Evolutionary conservation across 768 basidiomycete genomes (phyloP).

Genomic region (Trametes sanguinea): DNA sequence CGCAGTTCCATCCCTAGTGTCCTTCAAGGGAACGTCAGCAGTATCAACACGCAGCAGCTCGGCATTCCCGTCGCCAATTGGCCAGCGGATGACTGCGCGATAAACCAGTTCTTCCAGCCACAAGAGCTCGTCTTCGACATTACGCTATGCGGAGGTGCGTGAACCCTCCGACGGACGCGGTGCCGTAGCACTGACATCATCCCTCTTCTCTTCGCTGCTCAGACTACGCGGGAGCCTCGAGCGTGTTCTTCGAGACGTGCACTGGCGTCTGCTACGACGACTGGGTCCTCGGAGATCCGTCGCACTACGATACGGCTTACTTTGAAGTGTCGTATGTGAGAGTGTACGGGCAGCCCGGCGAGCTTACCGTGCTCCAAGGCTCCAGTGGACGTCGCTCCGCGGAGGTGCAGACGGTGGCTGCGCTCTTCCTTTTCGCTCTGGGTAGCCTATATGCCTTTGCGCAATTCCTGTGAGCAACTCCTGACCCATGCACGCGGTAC

Average conservation of each 20-base stretch:
- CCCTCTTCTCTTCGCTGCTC: not conserved
- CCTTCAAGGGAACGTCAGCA: constrained; percentile 50
- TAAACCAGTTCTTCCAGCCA: constrained; percentile 55
- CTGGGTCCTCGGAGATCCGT: constrained; percentile 64
- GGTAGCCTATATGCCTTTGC: constrained; percentile 4
- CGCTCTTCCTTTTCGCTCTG: constrained; percentile 4
- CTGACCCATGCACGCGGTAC: not conserved
- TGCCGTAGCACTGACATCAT: constrained; percentile 6
- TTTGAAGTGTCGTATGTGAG: constrained; percentile 59
- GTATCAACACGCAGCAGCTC: constrained; percentile 55
- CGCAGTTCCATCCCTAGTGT: constrained; percentile 50
- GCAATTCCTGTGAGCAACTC: constrained; percentile 6
- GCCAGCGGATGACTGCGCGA: constrained; percentile 56
- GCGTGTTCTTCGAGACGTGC: constrained; percentile 62
- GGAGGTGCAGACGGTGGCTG: constrained; percentile 6
- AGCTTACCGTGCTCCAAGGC: constrained; percentile 30
- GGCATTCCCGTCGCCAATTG: constrained; percentile 74
- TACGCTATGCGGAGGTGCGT: constrained; percentile 64
- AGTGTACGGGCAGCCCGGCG: constrained; percentile 32
- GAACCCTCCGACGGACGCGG: constrained; percentile 19
- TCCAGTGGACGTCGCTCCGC: constrained; percentile 21
- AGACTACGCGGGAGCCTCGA: constrained; percentile 49
- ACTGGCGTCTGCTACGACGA: constrained; percentile 67
- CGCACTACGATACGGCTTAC: constrained; percentile 64
- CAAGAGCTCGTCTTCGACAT: constrained; percentile 76